These are phyloP conservation scores for Cucumis melo DNA, from an alignment of 306 rosid species.

Conservation along the genomic window DNA sequence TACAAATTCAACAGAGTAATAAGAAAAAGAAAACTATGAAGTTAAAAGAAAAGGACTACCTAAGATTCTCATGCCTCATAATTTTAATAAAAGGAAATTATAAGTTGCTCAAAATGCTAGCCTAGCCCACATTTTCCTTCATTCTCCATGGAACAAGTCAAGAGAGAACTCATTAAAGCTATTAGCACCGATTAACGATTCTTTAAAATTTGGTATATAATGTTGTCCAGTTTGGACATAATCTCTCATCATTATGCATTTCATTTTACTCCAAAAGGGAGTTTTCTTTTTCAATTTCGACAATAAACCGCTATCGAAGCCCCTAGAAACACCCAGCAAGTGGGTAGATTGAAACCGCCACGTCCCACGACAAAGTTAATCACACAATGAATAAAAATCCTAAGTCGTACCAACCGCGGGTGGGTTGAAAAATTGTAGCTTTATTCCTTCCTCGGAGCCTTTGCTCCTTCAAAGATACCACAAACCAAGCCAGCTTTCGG, in stretches of 20 bases:
- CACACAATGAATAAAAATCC: constrained; percentile 24
- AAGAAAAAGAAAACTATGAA: too few relatives aligned
- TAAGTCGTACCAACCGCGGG: constrained; percentile 34
- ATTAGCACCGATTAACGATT: too few relatives aligned
- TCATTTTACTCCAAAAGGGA: too few relatives aligned
- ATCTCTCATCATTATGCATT: too few relatives aligned
- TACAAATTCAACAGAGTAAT: too few relatives aligned
- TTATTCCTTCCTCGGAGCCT: constrained; percentile 4
- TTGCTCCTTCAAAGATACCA: neutral
- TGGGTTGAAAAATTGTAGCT: constrained; percentile 21
- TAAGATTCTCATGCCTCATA: neutral
- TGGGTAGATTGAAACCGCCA: constrained; percentile 3
- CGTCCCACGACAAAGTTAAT: constrained; percentile 29
- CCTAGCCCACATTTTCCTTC: neutral
- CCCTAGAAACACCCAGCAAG: neutral
- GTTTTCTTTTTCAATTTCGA: neutral
- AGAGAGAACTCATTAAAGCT: too few relatives aligned
- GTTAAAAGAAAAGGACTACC: too few relatives aligned
- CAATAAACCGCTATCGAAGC: neutral
- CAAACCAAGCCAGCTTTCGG: constrained; percentile 6
- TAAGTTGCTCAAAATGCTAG: neutral
- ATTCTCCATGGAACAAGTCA: neutral
- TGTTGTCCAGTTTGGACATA: too few relatives aligned
- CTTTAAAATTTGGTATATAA: too few relatives aligned
- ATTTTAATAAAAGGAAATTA: neutral